Conservation (phyloP, 495 filamentous ascomycete species). For the Cairneyella variabilis region DNA sequence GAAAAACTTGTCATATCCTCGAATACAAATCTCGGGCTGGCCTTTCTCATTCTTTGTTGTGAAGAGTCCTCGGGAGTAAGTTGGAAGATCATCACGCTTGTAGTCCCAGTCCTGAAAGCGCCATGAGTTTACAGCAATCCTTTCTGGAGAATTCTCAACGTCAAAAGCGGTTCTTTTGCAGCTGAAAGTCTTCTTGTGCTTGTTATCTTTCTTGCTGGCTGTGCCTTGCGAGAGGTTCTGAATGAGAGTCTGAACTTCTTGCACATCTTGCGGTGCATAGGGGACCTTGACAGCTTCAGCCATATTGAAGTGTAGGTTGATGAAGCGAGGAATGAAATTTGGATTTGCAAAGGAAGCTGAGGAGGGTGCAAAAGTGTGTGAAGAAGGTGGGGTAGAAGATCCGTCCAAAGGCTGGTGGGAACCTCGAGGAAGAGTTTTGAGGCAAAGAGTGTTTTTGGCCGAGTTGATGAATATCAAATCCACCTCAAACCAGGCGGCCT, state of each 20-base stretch:
- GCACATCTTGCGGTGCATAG: conserved; percentile 58
- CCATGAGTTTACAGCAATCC: conserved; percentile 81
- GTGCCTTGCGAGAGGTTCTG: conserved; percentile 46
- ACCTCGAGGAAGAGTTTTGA: no score
- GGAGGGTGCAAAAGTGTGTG: not conserved
- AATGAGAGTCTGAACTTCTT: conserved; percentile 57
- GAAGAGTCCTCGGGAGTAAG: conserved; percentile 89
- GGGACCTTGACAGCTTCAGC: conserved; percentile 31
- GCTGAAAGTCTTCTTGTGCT: conserved; percentile 45
- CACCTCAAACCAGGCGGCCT: no score
- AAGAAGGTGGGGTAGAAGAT: no score
- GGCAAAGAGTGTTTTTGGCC: no score
- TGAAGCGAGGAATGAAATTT: not conserved
- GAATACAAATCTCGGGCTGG: conserved; percentile 69
- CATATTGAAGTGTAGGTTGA: conserved; percentile 8
- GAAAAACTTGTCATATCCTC: conserved; percentile 99
- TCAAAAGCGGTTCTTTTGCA: conserved; percentile 73
- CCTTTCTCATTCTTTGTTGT: conserved; percentile 63
- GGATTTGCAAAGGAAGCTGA: not conserved
- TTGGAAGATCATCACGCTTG: conserved; percentile 78
- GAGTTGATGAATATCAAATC: no score
- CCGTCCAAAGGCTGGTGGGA: no score
- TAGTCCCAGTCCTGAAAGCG: conserved; percentile 92
- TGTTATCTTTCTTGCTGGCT: conserved; percentile 38
- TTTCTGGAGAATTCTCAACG: conserved; percentile 51